Conservation (phyloP, 106 monocot species). For the Dendrobium nobile region DNA sequence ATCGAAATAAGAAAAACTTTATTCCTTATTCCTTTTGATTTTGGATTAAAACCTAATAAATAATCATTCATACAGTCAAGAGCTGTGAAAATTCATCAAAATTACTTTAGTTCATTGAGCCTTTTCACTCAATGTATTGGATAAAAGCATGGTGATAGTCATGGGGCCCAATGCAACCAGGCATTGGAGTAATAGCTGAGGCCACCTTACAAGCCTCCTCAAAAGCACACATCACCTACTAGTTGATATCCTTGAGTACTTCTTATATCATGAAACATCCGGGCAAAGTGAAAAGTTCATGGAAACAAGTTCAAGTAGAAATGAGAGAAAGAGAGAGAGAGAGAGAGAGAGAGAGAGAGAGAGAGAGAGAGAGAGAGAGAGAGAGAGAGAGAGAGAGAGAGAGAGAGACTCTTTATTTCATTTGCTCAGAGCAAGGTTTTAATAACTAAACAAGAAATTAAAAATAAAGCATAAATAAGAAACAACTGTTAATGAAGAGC, state of each 20-base stretch:
- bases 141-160: conserved; percentile 92
- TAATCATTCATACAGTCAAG: background rate
- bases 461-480: too few species aligned
- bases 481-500: too few species aligned
- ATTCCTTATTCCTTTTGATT: background rate
- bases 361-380: too few species aligned
- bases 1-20: background rate
- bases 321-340: too few species aligned
- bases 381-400: too few species aligned
- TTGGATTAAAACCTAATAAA: background rate
- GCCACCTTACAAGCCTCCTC: conserved; percentile 64
- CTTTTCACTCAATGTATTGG: conserved; percentile 82
- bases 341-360: too few species aligned
- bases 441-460: too few species aligned
- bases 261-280: conserved; percentile 41
- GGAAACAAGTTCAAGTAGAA: too few species aligned
- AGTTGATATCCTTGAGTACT: conserved; percentile 56
- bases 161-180: conserved; percentile 91
- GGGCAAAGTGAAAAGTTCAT: background rate
- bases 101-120: conserved; percentile 55
- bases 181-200: conserved; percentile 84
- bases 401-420: too few species aligned
- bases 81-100: background rate
- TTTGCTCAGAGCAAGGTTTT: too few species aligned
- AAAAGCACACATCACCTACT: conserved; percentile 71